Evolutionary conservation across 2,329 filamentous ascomycete genomes (phyloP), one percentile per base, ranked within the genome.

Genomic region (Calonectria pseudoreteaudii): DNA sequence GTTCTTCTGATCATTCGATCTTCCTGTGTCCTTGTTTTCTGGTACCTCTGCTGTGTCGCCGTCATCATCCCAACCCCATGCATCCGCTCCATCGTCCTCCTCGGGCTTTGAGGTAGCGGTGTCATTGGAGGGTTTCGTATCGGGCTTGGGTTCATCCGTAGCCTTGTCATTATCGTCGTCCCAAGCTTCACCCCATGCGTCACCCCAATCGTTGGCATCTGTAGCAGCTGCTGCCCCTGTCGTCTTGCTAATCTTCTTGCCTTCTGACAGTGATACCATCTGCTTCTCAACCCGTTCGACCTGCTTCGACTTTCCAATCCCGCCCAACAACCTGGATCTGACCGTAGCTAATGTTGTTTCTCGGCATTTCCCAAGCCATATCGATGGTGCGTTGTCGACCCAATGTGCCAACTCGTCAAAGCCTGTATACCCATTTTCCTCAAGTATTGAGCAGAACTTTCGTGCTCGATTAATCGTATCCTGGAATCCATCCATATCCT

Each of bases 221-320:
- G 85, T 84, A 11, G 85, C 83, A 6, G 84, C 85, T 4, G 84
- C 85, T 2, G 87, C 86, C 18, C 88, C 88, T 28, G 88, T 90
- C 1, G 90, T 88, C 36, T 80, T 81, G 44, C 90, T 86, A 47
- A 95, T 87, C 74, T 93, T 88, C 70, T 91, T 91, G 67, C 94
- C 93, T 76, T 93, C 91, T 0, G 87, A 87, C 64, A 90, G 89
- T 2, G 92, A 93, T 0, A 98, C 89, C 82, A 93, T 91, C 80
- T 97, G 93, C 64, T 93, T 97, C 84, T 98, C 96, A 1, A 97
- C 88, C 79, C 94, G 92, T 83, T 98, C 95, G 1, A 98, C 95
- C 58, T 90, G 88, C 77, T 91, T 93, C 18, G 93, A 89, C 31
- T 88, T 85, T 11, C 93, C 92, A 49, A 96, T 89, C 0, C 93